Base-by-base conservation (phyloP, 2,329 filamentous ascomycete genomes). In the Apiospora aurea region DNA sequence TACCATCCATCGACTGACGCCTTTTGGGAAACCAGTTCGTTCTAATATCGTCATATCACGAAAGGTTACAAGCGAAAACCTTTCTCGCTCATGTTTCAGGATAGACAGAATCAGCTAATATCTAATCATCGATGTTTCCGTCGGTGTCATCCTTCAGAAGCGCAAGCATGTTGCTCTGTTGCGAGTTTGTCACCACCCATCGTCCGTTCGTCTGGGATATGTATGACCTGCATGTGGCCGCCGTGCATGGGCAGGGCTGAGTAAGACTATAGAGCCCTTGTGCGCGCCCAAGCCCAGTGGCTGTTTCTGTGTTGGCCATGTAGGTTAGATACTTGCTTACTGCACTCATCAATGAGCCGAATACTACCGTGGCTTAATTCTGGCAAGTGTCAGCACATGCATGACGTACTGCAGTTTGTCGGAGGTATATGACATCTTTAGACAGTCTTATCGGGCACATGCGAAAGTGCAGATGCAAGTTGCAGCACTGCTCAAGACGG, bases 161-260 rank as follows among this genome's bases (percentile, higher is more conserved):
- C 21, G 47, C 3, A 49, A 5, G 21, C 34, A 38, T 38, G 34
- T 38, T 38, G 47, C 11, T 10, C 21, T 8, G 47, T 13, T 21
- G 47, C 1, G 21, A 49, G 24, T 29, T 13, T 13, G n/a, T 57
- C 24, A 16, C 29, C 51, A 16, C 8, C 16, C 21, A 61, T 34
- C 34, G 34, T 41, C 57, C 21, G n/a, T 41, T 21, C 34, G 13
- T 64, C 8, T 24, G 18, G 29, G 29, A n/a, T n/a, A 34, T n/a
- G 57, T n/a, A 34, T n/a, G 57, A 64, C 18, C 34, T 41, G 57
- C 57, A 41, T 41, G 57, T n/a, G 29, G 57, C 57, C 57, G 34
- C 41, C 16, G 4, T 21, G 18, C 18, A 41, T 41, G 57, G 18
- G 34, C 41, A 64, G 34, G 57, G 57, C 57, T 64, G 57, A 64